Percentiles rank a stretch among this genome's conserved stretches.
phyloP scores from a whole-genome alignment of 1,284 basidiomycete species.

The Pseudozyma thailandica region DNA sequence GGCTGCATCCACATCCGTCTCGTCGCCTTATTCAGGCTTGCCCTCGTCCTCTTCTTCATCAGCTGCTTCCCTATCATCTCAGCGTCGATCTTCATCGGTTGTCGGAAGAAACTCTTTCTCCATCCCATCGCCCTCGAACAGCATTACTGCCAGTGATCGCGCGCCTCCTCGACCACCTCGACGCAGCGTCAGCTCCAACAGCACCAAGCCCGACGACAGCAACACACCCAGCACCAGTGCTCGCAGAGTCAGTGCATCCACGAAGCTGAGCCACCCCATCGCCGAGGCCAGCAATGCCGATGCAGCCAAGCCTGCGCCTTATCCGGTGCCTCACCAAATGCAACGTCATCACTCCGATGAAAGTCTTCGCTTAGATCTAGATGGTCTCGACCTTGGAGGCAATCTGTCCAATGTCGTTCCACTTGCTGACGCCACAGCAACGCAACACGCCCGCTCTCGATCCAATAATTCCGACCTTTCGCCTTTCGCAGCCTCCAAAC shows the following conservation, averaged over 20 bases:
- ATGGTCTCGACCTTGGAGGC: constrained; percentile 58
- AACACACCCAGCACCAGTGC: not conserved
- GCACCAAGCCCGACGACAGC: constrained; percentile 1
- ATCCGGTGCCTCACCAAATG: not conserved
- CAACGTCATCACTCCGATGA: constrained; percentile 25
- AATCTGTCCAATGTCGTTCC: constrained; percentile 6
- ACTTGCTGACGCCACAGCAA: not conserved
- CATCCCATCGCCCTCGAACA: constrained; percentile 3
- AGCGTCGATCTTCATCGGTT: constrained; percentile 12
- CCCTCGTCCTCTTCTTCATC: constrained; percentile 22
- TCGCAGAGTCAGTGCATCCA: not conserved
- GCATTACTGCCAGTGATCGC: not conserved
- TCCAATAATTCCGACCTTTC: constrained; percentile 20
- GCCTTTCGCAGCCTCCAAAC: not conserved
- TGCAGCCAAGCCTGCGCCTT: not conserved
- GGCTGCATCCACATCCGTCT: constrained; percentile 10
- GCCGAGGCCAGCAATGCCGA: not conserved
- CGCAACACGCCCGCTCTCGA: constrained; percentile 20
- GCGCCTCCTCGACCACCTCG: not conserved
- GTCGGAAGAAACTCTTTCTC: constrained; percentile 6
- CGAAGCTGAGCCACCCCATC: not conserved
- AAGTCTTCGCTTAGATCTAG: constrained; percentile 50
- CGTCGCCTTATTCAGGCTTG: constrained; percentile 23
- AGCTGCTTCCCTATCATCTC: constrained; percentile 6
- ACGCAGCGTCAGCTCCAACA: constrained; percentile 14